These are phyloP conservation scores for Iris pallida DNA, from an alignment of 116 monocot genomes.

Conservation along the genomic window DNA sequence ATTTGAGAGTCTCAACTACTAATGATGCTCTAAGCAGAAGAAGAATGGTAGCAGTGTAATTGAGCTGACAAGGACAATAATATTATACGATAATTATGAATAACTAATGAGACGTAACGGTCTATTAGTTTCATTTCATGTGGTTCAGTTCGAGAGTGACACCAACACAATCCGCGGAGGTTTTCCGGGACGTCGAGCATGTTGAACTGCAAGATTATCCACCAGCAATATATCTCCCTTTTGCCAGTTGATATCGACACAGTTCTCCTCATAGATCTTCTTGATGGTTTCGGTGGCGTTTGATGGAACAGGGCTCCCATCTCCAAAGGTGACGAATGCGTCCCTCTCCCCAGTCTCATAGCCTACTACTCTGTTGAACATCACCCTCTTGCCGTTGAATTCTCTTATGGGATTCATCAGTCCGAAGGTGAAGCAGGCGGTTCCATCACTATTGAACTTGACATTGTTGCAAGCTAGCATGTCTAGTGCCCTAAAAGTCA, in stretches of 20 bases:
- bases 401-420: slow-evolving; percentile 17
- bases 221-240: slow-evolving; percentile 12
- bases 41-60: no score
- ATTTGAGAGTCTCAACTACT: no score
- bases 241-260: slow-evolving; percentile 11
- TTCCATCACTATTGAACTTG: slow-evolving; percentile 14
- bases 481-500: slow-evolving; percentile 13
- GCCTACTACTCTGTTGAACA: slow-evolving; percentile 3
- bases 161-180: slow-evolving; percentile 11
- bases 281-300: neutral
- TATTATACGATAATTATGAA: no score
- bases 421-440: slow-evolving; percentile 10
- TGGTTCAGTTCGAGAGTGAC: slow-evolving; percentile 5
- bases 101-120: no score
- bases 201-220: slow-evolving; percentile 20
- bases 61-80: no score
- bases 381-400: slow-evolving; percentile 13
- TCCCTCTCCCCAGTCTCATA: slow-evolving; percentile 9
- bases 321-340: slow-evolving; percentile 1
- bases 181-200: slow-evolving; percentile 15
- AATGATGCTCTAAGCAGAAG: no score
- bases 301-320: slow-evolving; percentile 9
- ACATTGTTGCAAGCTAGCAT: neutral
- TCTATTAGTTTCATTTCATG: no score
- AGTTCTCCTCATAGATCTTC: slow-evolving; percentile 2